Base-by-base conservation (phyloP, 1,284 basidiomycete species). In the Ceratobasidium sp. region DNA sequence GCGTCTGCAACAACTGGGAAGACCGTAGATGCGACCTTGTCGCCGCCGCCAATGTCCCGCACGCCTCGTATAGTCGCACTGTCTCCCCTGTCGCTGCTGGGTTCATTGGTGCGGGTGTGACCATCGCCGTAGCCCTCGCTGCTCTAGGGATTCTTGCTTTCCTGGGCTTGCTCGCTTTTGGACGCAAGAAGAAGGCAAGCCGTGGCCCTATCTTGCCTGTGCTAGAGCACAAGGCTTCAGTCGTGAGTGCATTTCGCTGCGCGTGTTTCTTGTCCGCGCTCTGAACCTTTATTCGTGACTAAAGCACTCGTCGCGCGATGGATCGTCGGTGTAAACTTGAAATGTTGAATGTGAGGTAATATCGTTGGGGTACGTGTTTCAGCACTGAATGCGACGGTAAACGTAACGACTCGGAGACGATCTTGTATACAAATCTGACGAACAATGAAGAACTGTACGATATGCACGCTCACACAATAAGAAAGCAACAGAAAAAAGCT, bases 41-140 rank as follows among this genome's bases (percentile, higher is more conserved):
- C 26, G 69, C 70, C 18, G 58, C 63, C n/a, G 73, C 73, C 16
- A 61, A 61, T 28, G 26, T 54, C 30, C 18, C 54, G 1, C 26
- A 28, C 9, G 59, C 14, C 47, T 35, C 32, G 50, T 16, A 44
- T 16, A n/a, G 23, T 38, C 50, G 46, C 46, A 43, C 38, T 16
- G 43, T 75, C 26, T 72, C 73, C 0, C 67, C 73, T 2, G 57
- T 71, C 16, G 73, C 47, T 18, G 75, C 73, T 26, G 75, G 75
- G n/a, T 57, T 76, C 62, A 76, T 76, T 41, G 75, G 75, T 14
- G 73, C 72, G 23, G 50, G 74, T 23, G 55, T 74, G 14, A 69
- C 64, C 5, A 69, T 69, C 41, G 63, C 75, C 8, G 57, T 75
- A 30, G 62, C 64, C 49, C 23, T 75, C 26, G 73, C 70, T 16